Evolutionary conservation across 2,329 filamentous ascomycete species (phyloP).

Genomic region (Penicillium sp.): DNA sequence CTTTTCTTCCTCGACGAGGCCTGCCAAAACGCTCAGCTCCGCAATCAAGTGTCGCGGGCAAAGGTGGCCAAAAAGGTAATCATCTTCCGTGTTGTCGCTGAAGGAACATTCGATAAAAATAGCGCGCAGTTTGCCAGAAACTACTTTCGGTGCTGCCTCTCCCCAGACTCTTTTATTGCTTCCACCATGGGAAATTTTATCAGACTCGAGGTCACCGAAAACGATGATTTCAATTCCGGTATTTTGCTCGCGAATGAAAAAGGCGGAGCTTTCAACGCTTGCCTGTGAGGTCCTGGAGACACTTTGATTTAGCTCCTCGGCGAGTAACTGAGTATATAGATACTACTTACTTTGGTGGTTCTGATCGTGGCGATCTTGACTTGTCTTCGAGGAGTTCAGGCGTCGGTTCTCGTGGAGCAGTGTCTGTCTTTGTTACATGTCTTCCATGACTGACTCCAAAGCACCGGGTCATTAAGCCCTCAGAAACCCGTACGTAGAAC

Average conservation of each 20-base stretch:
- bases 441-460: slow-evolving; percentile 89
- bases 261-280: slow-evolving; percentile 77
- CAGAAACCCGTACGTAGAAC: slow-evolving; percentile 86
- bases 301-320: slow-evolving; percentile 1
- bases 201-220: slow-evolving; percentile 94
- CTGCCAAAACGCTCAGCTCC: slow-evolving; percentile 75
- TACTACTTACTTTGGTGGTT: too few relatives aligned
- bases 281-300: not conserved
- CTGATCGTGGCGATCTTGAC: not conserved
- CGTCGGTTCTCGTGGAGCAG: slow-evolving; percentile 40
- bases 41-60: slow-evolving; percentile 81
- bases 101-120: slow-evolving; percentile 98
- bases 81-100: slow-evolving; percentile 76
- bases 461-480: slow-evolving; percentile 85
- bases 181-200: slow-evolving; percentile 79
- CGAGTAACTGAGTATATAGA: too few relatives aligned
- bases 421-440: slow-evolving; percentile 68
- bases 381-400: slow-evolving; percentile 22
- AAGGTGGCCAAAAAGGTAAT: slow-evolving; percentile 84
- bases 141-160: slow-evolving; percentile 86
- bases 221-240: slow-evolving; percentile 82
- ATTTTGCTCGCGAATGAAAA: slow-evolving; percentile 80
- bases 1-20: slow-evolving; percentile 66
- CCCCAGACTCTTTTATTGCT: slow-evolving; percentile 84
- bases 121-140: slow-evolving; percentile 70